These are phyloP conservation scores for Areca catechu DNA, from an alignment of 176 grass and related monocot species.

Conservation along the genomic window DNA sequence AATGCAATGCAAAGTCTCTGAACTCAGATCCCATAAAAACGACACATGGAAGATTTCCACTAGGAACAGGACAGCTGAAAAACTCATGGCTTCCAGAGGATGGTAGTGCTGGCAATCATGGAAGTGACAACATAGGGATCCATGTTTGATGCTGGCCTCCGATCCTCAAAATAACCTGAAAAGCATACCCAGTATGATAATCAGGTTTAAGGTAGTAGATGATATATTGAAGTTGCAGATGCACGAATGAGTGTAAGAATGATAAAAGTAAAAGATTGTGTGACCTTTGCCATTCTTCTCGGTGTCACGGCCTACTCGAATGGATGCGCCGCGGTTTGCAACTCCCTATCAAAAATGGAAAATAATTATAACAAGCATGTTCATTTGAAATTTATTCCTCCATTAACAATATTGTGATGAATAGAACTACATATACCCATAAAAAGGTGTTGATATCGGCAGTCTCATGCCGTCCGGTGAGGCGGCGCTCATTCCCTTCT, in stretches of 20 bases:
- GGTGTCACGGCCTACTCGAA: slow-evolving; percentile 13
- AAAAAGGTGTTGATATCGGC: slow-evolving; percentile 4
- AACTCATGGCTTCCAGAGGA: slow-evolving; percentile 6
- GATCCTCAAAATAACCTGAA: slow-evolving; percentile 15
- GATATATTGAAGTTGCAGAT: neutral
- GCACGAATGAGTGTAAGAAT: neutral
- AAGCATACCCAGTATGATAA: neutral
- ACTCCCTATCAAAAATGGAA: neutral
- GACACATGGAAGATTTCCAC: too few relatives aligned
- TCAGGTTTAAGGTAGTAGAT: neutral
- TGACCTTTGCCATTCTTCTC: slow-evolving; percentile 14
- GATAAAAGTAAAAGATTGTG: neutral
- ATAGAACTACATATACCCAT: neutral
- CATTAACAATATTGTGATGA: neutral
- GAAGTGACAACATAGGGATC: slow-evolving; percentile 14
- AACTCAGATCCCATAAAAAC: too few relatives aligned
- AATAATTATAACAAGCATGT: too few relatives aligned
- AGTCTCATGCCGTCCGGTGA: slow-evolving; percentile 6
- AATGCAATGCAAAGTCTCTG: too few relatives aligned
- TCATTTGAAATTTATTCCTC: too few relatives aligned
- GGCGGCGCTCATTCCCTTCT: slow-evolving; percentile 6
- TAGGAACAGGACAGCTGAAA: too few relatives aligned
- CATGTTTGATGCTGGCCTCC: slow-evolving; percentile 14
- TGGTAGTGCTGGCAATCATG: slow-evolving; percentile 8
- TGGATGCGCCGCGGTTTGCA: slow-evolving; percentile 6